These are phyloP conservation scores for Stagonosporopsis vannaccii DNA, from an alignment of 2,329 filamentous ascomycete genomes.

Conservation along the genomic window DNA sequence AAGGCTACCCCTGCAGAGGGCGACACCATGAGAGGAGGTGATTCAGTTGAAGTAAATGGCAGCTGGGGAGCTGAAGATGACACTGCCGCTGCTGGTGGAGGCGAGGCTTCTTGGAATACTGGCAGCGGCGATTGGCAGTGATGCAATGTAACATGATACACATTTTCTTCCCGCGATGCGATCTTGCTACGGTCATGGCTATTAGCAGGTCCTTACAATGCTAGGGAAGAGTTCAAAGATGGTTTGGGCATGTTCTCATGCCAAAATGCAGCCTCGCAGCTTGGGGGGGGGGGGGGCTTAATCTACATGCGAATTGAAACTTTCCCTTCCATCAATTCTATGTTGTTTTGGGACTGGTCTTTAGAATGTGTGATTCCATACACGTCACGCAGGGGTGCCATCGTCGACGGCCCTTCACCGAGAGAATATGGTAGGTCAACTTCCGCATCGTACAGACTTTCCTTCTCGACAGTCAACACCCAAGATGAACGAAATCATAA, in stretches of 20 bases:
- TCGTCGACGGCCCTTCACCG: not conserved
- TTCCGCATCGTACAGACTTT: not conserved
- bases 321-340: not conserved
- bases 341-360: no score
- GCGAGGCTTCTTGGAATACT: conserved; percentile 29
- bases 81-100: conserved; percentile 21
- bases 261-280: not conserved
- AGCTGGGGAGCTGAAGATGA: conserved; percentile 17
- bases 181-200: not conserved
- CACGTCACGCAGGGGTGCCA: no score
- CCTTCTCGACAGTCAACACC: not conserved
- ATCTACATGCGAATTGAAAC: not conserved
- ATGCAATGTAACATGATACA: not conserved
- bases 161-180: not conserved
- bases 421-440: not conserved
- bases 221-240: not conserved
- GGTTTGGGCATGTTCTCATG: not conserved
- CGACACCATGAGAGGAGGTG: conserved; percentile 23
- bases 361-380: no score
- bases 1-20: conserved; percentile 35
- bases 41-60: conserved; percentile 23
- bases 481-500: not conserved
- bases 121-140: conserved; percentile 16
- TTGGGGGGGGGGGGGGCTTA: no score
- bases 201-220: no score